Base-by-base conservation (phyloP, 495 filamentous ascomycete genomes). In the Aspergillus kassunensis region DNA sequence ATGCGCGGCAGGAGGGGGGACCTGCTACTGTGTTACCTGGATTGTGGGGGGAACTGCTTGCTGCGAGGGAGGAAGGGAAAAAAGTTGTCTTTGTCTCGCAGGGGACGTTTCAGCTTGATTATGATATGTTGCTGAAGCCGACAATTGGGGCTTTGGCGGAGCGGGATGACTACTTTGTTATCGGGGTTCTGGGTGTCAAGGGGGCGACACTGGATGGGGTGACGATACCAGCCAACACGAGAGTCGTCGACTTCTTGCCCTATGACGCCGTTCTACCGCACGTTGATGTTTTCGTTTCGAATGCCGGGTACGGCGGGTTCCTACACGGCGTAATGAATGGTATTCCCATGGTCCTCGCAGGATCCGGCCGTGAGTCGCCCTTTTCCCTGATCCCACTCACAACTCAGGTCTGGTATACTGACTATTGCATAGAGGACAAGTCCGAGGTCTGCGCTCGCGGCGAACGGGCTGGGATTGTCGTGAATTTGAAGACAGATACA, bases 391-490 rank as follows among this genome's bases (percentile, higher is more conserved):
- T 6, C 1, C 24, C 13, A 9, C 16, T 23, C 19, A 9, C 7
- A 18, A 16, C 15, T n/a, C n/a, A n/a, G n/a, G n/a, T 21, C 1
- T 23, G n/a, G 1, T 4, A 23, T 23, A 8, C 37, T 29, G n/a
- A 50, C 21, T 10, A 20, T 29, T 41, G 44, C 31, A 1, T 30
- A 50, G 47, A 41, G 37, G 47, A 50, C 23, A 41, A 50, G 18
- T 20, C 47, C 13, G 47, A 50, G 35, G 47, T 50, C n/a, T 41
- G 21, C 11, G 29, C 29, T 20, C 47, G 47, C 5, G 47, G 33
- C 36, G 35, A 50, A 27, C 41, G 47, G 47, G 47, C 47, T 13
- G 47, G 47, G 20, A 50, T 50, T 29, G 47, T 21, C 11, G 23
- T 41, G 1, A 50, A 50, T 15, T n/a, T 50, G 25, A 23, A 27